These are phyloP conservation scores for Cyclotella choctawhatcheeana DNA, from an alignment of 108 stramenopile genomes.

Conservation along the genomic window DNA sequence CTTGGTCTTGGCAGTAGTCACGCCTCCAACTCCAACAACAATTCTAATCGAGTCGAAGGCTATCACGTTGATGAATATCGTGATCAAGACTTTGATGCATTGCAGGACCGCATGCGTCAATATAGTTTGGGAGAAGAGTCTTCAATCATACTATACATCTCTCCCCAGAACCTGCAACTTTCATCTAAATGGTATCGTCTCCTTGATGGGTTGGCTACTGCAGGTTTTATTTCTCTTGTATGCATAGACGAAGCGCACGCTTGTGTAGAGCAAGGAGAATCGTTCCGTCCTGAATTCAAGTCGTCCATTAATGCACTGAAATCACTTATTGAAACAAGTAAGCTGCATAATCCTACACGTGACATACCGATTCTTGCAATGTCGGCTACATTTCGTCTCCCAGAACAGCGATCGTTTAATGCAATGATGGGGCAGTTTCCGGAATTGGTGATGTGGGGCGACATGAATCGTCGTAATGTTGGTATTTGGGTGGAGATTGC, in stretches of 20 bases:
- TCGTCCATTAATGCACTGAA: neutral
- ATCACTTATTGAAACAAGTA: neutral
- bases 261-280: neutral
- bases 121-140: neutral
- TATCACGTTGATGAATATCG: slow-evolving; percentile 11
- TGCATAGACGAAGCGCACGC: neutral
- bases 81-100: neutral
- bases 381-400: slow-evolving; percentile 7
- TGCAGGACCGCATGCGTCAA: neutral
- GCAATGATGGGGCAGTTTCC: neutral
- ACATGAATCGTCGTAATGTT: slow-evolving; percentile 1
- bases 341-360: neutral
- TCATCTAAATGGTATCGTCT: neutral
- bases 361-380: slow-evolving; percentile 8
- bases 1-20: slow-evolving; percentile 6
- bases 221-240: neutral
- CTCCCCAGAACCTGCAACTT: neutral
- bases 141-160: neutral
- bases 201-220: neutral
- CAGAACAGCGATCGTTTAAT: slow-evolving; percentile 3
- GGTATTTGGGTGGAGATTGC: neutral
- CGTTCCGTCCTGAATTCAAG: neutral
- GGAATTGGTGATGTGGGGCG: slow-evolving; percentile 10
- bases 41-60: neutral
- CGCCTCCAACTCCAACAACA: neutral